A percentile compares a stretch with the other conserved stretches of the same genome.
Conservation (phyloP, 2,329 filamentous ascomycete genomes). For the Venturia asperata region DNA sequence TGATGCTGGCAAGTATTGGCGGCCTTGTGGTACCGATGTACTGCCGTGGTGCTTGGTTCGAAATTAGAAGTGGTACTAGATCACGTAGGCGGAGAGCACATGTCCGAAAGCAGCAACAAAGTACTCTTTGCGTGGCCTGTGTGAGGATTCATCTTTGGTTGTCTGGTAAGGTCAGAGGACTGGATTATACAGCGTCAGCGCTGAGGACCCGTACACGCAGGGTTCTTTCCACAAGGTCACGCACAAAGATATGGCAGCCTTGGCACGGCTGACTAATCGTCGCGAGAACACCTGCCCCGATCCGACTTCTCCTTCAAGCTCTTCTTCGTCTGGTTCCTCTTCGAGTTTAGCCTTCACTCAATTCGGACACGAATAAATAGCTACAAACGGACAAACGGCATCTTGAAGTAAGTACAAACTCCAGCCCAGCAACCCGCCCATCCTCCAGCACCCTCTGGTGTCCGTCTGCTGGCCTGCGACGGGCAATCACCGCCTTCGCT, state of each 20-base stretch:
- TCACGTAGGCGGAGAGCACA: background rate
- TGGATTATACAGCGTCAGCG: too few relatives aligned
- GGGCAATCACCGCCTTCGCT: background rate
- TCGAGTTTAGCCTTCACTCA: too few relatives aligned
- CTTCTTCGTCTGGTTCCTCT: too few relatives aligned
- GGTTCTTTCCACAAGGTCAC: background rate
- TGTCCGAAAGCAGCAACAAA: background rate
- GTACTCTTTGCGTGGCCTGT: background rate
- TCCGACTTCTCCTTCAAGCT: too few relatives aligned
- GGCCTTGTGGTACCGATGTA: too few relatives aligned
- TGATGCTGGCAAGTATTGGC: too few relatives aligned
- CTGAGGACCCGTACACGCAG: too few relatives aligned
- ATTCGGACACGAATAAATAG: too few relatives aligned
- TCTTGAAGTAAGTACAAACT: background rate
- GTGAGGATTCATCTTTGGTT: too few relatives aligned
- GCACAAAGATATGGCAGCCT: background rate
- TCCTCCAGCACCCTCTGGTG: background rate
- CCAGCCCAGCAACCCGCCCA: background rate
- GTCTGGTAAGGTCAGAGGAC: background rate
- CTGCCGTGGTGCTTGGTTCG: background rate
- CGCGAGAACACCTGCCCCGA: too few relatives aligned
- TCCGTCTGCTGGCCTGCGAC: background rate
- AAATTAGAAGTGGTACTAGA: background rate
- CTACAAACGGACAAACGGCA: too few relatives aligned
- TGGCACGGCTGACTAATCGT: background rate